A percentile compares a stretch with the other conserved stretches of the same genome.
Evolutionary conservation across 257 asterid genomes (phyloP).

Genomic region (Striga asiatica): DNA sequence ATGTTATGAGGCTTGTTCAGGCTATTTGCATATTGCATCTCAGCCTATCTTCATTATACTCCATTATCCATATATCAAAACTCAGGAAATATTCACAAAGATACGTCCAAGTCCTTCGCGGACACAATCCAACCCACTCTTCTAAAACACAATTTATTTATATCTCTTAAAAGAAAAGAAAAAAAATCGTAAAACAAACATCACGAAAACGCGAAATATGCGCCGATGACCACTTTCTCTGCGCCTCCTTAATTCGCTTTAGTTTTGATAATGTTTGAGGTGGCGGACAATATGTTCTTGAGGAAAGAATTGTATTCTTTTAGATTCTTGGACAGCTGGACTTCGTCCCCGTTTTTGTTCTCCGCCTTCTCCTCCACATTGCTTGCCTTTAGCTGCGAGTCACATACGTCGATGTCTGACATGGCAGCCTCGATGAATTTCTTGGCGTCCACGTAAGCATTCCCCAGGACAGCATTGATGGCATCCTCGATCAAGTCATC

Average conservation of each 20-base stretch:
- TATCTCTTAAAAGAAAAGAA: no score
- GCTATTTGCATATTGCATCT: no score
- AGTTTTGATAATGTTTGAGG: constrained; percentile 19
- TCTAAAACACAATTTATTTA: no score
- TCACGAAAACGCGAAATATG: background rate
- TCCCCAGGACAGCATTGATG: constrained; percentile 9
- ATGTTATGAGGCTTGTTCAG: no score
- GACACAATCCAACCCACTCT: no score
- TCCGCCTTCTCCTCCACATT: constrained; percentile 11
- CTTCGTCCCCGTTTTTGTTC: background rate
- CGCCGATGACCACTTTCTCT: background rate
- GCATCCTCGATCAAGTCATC: constrained; percentile 55
- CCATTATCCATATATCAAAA: no score
- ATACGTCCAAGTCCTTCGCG: no score
- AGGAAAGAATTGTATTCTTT: constrained; percentile 12
- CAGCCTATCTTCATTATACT: no score
- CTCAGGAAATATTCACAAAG: no score
- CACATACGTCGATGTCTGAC: constrained; percentile 25
- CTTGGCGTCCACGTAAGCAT: constrained; percentile 19
- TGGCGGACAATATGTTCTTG: constrained; percentile 21
- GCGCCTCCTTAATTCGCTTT: background rate
- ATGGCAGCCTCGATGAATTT: constrained; percentile 27
- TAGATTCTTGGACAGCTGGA: constrained; percentile 10
- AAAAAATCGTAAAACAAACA: background rate
- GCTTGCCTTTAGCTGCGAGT: constrained; percentile 12